Evolutionary conservation across 1,284 basidiomycete genomes (phyloP), one percentile per base, ranked within the genome.

Genomic region (Leccinum subspadiceum): DNA sequence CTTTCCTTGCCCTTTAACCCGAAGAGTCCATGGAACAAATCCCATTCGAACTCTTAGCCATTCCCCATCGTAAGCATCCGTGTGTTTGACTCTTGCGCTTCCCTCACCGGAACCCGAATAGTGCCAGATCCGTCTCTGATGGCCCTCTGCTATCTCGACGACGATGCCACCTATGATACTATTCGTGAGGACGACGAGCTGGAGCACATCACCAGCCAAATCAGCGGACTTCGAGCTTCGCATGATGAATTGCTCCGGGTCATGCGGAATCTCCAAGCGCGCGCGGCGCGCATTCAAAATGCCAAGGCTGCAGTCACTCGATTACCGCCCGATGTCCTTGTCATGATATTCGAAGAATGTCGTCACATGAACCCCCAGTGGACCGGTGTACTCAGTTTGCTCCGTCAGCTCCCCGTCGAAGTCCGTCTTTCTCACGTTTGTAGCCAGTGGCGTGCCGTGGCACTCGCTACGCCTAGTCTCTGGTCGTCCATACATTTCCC

Each of bases 341-440:
- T 70, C 44, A 63, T 72, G 64, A 68, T 72, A 54, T 72, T 72
- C n/a, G 68, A 73, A 55, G 72, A 72, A 29, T 70, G 68, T 53
- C 66, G 71, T 56, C 70, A 75, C 58, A 56, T 70, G 33, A 70
- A 69, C 41, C 72, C 69, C n/a, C 72, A 72, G 57, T 72, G 70
- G 70, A 57, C 66, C 7, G 70, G 70, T 17, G 70, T 72, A 9
- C 73, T 75, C 53, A 69, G 68, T 56, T 62, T 75, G 9, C 72
- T 75, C 37, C 72, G 68, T 53, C 72, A 75, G 53, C 69, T 67
- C n/a, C 73, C 70, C 37, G 29, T 73, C 51, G 72, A 72, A 57
- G 65, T 72, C 46, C 73, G 72, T 37, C 57, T 72, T 20, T 72
- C 70, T 24, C 70, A 75, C 48, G 72, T 72, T 22, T 74, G 68